Percentiles rank a stretch among this genome's conserved stretches.
Conservation (phyloP, 345 rosid genomes). For the Brassica nigra region DNA sequence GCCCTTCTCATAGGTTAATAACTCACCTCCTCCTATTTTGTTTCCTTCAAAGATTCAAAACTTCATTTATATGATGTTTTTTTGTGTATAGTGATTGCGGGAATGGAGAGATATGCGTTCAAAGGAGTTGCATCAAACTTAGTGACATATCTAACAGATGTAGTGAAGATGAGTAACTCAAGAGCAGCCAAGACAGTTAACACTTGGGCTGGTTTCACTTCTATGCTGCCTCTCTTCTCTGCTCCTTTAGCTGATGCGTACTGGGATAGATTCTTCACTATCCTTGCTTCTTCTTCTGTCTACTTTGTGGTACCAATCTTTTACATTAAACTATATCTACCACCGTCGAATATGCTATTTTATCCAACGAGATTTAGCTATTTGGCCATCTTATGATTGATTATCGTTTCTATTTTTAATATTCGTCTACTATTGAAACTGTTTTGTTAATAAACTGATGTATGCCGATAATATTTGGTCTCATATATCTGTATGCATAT, state of each 20-base stretch:
- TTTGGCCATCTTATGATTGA: not conserved
- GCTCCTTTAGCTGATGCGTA: slow-evolving; percentile 84
- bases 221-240: slow-evolving; percentile 75
- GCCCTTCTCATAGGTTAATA: slow-evolving; percentile 62
- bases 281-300: slow-evolving; percentile 67
- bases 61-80: not conserved
- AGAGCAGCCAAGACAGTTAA: slow-evolving; percentile 88
- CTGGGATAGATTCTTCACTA: slow-evolving; percentile 76
- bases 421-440: not conserved
- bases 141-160: slow-evolving; percentile 86
- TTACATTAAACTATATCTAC: not conserved
- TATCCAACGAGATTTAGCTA: not conserved
- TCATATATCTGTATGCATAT: not conserved
- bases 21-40: not conserved
- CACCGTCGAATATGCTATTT: not conserved
- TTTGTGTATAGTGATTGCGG: slow-evolving; percentile 58
- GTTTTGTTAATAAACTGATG: not conserved
- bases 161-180: slow-evolving; percentile 83
- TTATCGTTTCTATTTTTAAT: not conserved
- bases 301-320: slow-evolving; percentile 64
- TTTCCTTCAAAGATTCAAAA: slow-evolving; percentile 12
- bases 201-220: slow-evolving; percentile 94
- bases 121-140: slow-evolving; percentile 96
- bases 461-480: slow-evolving; percentile 1
- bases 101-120: slow-evolving; percentile 94